Percentiles rank a stretch among this genome's conserved stretches.
These are phyloP conservation scores for Amanita molliuscula DNA, from an alignment of 768 basidiomycete genomes.

Conservation along the genomic window DNA sequence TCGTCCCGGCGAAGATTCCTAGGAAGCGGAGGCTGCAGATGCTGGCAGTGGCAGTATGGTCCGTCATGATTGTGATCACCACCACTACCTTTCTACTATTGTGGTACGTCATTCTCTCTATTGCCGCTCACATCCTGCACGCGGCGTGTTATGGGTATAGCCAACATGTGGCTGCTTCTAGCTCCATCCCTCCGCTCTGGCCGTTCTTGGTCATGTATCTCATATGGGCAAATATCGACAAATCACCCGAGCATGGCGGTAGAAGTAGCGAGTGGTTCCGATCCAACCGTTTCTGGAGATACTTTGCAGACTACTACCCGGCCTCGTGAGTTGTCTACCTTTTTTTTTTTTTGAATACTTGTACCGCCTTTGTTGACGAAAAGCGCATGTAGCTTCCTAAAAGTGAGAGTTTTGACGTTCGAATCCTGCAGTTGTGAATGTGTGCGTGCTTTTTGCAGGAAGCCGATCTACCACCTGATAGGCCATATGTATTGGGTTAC, in stretches of 20 bases:
- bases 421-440: neutral
- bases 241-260: conserved; percentile 64
- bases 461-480: conserved; percentile 81
- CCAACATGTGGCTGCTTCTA: conserved; percentile 18
- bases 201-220: conserved; percentile 69
- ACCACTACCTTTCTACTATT: conserved; percentile 65
- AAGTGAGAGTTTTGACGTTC: conserved; percentile 24
- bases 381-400: conserved; percentile 34
- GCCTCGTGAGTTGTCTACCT: conserved; percentile 53
- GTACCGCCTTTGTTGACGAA: conserved; percentile 2
- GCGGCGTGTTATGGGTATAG: neutral
- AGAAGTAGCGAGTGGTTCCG: conserved; percentile 70
- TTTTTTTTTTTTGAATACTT: no score
- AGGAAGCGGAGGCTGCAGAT: conserved; percentile 83
- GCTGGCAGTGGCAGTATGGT: conserved; percentile 81
- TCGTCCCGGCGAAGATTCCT: conserved; percentile 82
- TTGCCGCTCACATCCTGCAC: neutral
- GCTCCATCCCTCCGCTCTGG: conserved; percentile 87
- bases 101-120: conserved; percentile 43
- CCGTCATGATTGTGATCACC: conserved; percentile 64
- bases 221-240: conserved; percentile 73
- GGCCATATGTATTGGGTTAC: conserved; percentile 95
- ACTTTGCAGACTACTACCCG: conserved; percentile 90
- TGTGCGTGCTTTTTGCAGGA: conserved; percentile 40
- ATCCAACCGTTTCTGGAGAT: conserved; percentile 62